A percentile compares a stretch with the other conserved stretches of the same genome.
phyloP scores from a whole-genome alignment of 768 basidiomycete species.

The Phaffia australis region DNA sequence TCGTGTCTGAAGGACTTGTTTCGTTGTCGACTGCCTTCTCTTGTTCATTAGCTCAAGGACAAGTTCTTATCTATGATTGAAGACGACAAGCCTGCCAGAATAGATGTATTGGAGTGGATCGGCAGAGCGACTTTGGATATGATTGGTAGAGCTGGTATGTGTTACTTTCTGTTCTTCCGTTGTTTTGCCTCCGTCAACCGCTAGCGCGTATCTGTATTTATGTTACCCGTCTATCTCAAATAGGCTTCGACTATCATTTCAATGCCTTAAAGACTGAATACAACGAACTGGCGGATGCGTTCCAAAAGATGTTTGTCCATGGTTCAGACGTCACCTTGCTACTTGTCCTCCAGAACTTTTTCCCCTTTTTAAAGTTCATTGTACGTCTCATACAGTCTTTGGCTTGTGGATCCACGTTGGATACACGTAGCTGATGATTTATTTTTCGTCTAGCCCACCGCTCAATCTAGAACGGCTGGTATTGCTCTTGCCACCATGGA shows the following conservation, averaged over 20 bases:
- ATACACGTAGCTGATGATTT: background rate
- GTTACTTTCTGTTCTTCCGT: too few species aligned
- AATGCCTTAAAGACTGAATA: slow-evolving; percentile 8
- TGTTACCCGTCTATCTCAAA: background rate
- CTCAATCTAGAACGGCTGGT: background rate
- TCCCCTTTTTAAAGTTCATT: slow-evolving; percentile 11
- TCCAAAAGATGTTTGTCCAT: slow-evolving; percentile 5
- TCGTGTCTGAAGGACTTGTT: background rate
- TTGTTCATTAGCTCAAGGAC: slow-evolving; percentile 4
- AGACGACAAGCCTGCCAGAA: slow-evolving; percentile 27
- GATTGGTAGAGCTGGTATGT: slow-evolving; percentile 33
- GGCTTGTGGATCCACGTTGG: background rate
- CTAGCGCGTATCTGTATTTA: too few species aligned
- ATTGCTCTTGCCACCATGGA: slow-evolving; percentile 13
- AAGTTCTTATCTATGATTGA: background rate
- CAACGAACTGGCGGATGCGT: slow-evolving; percentile 11
- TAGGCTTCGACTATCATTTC: slow-evolving; percentile 16
- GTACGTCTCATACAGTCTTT: background rate
- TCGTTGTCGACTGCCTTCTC: background rate
- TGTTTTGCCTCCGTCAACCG: background rate
- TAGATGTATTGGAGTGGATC: slow-evolving; percentile 45
- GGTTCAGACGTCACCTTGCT: slow-evolving; percentile 7
- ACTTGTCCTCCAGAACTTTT: slow-evolving; percentile 5
- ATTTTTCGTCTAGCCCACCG: background rate
- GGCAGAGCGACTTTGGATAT: slow-evolving; percentile 49